phyloP scores from a whole-genome alignment of 1,284 basidiomycete genomes.

The Ustilago bromivora region DNA sequence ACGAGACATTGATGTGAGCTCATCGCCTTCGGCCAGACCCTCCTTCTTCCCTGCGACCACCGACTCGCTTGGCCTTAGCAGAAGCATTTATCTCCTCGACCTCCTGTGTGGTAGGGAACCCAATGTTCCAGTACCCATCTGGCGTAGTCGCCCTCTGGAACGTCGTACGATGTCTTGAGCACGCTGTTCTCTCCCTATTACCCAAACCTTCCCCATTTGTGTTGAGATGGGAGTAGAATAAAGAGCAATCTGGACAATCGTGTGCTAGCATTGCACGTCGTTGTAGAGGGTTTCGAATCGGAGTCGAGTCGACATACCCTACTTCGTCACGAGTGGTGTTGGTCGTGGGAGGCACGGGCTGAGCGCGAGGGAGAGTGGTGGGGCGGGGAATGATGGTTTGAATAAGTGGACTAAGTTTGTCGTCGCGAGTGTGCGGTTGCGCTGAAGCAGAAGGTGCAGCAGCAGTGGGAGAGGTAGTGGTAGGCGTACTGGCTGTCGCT shows the following conservation, averaged over 20 bases:
- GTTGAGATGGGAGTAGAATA: constrained; percentile 36
- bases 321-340: background rate
- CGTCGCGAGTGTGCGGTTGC: background rate
- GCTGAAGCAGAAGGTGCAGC: background rate
- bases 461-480: background rate
- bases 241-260: constrained; percentile 40
- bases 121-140: constrained; percentile 47
- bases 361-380: background rate
- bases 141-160: constrained; percentile 27
- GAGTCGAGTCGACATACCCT: constrained; percentile 25
- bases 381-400: background rate
- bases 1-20: background rate
- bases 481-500: background rate
- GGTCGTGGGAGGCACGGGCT: no score
- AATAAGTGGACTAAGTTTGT: background rate
- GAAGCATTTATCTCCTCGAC: constrained; percentile 25
- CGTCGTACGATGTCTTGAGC: constrained; percentile 35
- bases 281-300: constrained; percentile 19
- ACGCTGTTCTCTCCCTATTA: constrained; percentile 20
- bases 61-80: background rate
- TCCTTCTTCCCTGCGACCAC: background rate
- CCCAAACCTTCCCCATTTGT: background rate
- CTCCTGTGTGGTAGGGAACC: constrained; percentile 42
- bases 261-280: constrained; percentile 31
- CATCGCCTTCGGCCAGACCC: background rate